Evolutionary conservation across 2,329 filamentous ascomycete genomes (phyloP).

Genomic region (Alternaria consortialis): DNA sequence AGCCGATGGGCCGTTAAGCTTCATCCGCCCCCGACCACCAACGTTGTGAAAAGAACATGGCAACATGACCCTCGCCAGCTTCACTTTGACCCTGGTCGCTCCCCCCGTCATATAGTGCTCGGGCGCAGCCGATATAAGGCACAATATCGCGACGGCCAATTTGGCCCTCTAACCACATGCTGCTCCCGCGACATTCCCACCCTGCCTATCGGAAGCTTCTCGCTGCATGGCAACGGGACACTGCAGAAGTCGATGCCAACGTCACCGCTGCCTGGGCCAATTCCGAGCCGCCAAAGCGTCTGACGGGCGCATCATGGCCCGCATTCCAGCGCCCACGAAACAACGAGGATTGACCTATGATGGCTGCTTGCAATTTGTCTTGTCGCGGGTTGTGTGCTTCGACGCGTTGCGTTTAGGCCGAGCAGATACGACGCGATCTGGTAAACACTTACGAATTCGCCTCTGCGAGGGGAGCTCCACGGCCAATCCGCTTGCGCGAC

Average conservation of each 20-base stretch:
- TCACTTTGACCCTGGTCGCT: conserved; percentile 22
- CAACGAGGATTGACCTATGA: conserved; percentile 9
- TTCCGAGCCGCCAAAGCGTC: conserved; percentile 28
- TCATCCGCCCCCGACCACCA: conserved; percentile 9
- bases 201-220: conserved; percentile 29
- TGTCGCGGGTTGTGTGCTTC: conserved; percentile 14
- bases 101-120: conserved; percentile 23
- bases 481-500: conserved; percentile 26
- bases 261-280: conserved; percentile 23
- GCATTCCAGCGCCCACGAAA: conserved; percentile 35
- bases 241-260: conserved; percentile 30
- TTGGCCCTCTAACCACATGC: conserved; percentile 15
- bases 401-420: conserved; percentile 34
- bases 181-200: conserved; percentile 15
- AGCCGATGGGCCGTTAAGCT: conserved; percentile 27
- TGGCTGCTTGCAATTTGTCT: conserved; percentile 19
- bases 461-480: conserved; percentile 4
- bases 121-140: conserved; percentile 22
- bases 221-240: conserved; percentile 38
- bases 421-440: conserved; percentile 31
- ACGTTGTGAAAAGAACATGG: conserved; percentile 10
- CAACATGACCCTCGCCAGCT: conserved; percentile 18
- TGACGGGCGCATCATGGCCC: conserved; percentile 27
- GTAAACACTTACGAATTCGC: conserved; percentile 28
- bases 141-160: conserved; percentile 20